Base-by-base conservation (phyloP, 345 rosid species). In the Durio zibethinus region DNA sequence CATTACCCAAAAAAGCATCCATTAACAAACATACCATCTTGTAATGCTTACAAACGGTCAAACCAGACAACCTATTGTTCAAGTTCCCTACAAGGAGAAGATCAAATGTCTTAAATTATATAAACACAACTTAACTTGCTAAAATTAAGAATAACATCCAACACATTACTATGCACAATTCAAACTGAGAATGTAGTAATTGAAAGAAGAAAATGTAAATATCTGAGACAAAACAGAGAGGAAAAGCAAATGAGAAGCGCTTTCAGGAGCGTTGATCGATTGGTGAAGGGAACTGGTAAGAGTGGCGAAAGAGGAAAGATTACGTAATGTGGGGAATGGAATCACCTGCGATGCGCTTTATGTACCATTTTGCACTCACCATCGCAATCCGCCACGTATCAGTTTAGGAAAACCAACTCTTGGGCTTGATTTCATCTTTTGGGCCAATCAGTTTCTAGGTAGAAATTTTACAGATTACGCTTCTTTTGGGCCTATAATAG, bases 1-100 rank as follows among this genome's bases (percentile, higher is more conserved):
- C 23, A 42, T 66, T 23, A 21, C 1, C 72, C 10, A 10, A 27
- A 20, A 15, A 18, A 27, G 15, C 15, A 47, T 9, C 16, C 40
- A 70, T 4, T 29, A 69, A 45, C 9, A 50, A 71, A 56, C 59
- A 23, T 69, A 86, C 88, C 88, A 86, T 86, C 21, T 80, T 86
- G 59, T 15, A 50, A 35, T 42, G 80, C 43, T 50, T 42, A 23
- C 35, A 52, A 76, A 70, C 23, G 38, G 68, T 50, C 61, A 56
- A 73, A 67, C 62, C 52, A 8, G 45, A 57, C 11, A 52, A 40
- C 59, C 61, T 73, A 66, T 42, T 81, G 69, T 43, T 78, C 81
- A 42, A 70, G 68, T 74, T 25, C 43, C 86, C 88, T 83, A 15
- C 36, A 75, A 61, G 20, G 52, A 71, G 42, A 50, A 72, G 29